These are phyloP conservation scores for Mucor velutinosus DNA, from an alignment of 371 early-diverging fungal genomes.

Conservation along the genomic window DNA sequence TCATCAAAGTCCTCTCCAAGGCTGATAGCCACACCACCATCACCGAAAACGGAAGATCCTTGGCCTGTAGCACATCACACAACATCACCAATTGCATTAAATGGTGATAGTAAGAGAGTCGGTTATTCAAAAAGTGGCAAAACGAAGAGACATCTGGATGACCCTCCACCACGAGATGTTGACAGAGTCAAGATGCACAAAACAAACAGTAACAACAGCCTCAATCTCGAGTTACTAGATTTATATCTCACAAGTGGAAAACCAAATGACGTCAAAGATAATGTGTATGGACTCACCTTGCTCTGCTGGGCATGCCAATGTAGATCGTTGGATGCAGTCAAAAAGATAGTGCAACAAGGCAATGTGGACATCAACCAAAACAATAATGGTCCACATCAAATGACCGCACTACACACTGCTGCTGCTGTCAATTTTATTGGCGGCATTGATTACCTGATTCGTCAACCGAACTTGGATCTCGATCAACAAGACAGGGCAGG, in stretches of 20 bases:
- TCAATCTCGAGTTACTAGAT: neutral
- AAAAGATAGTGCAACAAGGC: constrained; percentile 31
- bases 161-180: neutral
- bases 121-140: neutral
- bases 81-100: neutral
- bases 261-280: constrained; percentile 3
- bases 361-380: constrained; percentile 31
- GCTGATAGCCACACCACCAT: neutral
- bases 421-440: constrained; percentile 11
- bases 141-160: constrained; percentile 1
- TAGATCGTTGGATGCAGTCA: constrained; percentile 5
- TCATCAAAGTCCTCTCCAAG: neutral
- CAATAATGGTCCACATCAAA: constrained; percentile 36
- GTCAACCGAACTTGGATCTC: constrained; percentile 40
- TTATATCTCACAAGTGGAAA: constrained; percentile 6
- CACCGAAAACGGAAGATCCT: neutral
- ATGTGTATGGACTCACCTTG: neutral
- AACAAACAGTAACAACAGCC: neutral
- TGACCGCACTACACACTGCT: constrained; percentile 42
- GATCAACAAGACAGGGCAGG: constrained; percentile 65
- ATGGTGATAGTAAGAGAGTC: neutral
- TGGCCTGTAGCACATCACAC: neutral
- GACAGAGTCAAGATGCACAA: neutral
- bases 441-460: constrained; percentile 13
- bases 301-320: constrained; percentile 22